Evolutionary conservation across 768 basidiomycete species (phyloP), one percentile per base, ranked within the genome.

Genomic region (Chalciporus sphaerocephalus): DNA sequence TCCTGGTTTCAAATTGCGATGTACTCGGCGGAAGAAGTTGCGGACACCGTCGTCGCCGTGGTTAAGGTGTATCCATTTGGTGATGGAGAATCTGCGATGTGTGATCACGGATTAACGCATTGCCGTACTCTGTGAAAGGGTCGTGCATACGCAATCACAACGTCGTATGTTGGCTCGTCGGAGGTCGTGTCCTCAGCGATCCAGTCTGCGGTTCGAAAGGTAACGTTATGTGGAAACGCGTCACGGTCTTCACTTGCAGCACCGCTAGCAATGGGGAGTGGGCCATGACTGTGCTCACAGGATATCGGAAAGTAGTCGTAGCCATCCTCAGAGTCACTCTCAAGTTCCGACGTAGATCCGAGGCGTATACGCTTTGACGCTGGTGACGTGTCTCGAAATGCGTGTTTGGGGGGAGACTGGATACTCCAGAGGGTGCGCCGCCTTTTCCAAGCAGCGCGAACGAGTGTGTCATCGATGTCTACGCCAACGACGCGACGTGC

Each of bases 11-110:
- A 96, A 71, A 3, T 77, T 74, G 21, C 62, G 56, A 51, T 80
- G 68, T 0, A 83, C 78, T 33, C 81, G 78, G 2, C 60, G 66
- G 57, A 95, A 94, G 63, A 93, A 90, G 0, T 52, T 47, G 27
- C 62, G 53, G n/a, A 95, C 55, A 0, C 81, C 92, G 1, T 76
- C 76, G 56, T 96, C 92, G 9, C 87, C 85, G 10, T 73, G 71
- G 52, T 92, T 83, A 9, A 95, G 70, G 63, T 95, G 92, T 23
- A 94, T 89, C 92, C 92, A 95, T 66, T 93, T 95, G 0, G 91
- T 80, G 35, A 94, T 67, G 0, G 92, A 94, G 53, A 95, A 81
- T 1, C 44, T 61, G 21, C 6, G 3, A 15, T 30, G 15, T 15
- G n/a, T 15, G 20, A 11, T 5, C 5, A 9, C 12, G 15, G 18